Evolutionary conservation across 148 eudicot genomes (phyloP).

Genomic region (Fagopyrum homotropicum): DNA sequence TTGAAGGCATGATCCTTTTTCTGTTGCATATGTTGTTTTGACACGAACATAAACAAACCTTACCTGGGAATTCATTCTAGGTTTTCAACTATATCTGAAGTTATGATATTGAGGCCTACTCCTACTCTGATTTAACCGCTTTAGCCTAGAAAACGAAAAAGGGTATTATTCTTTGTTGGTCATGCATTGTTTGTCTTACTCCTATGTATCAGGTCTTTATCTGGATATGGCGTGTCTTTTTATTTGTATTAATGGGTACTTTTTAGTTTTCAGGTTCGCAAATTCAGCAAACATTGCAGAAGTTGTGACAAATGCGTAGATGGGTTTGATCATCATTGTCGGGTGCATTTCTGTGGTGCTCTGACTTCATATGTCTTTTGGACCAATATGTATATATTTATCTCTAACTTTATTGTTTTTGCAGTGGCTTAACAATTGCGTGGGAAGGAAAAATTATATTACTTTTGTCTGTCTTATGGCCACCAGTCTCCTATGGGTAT

Average conservation of each 20-base stretch:
- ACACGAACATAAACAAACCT: not conserved
- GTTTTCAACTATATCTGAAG: not conserved
- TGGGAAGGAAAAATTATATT: constrained; percentile 77
- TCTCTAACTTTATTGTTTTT: not conserved
- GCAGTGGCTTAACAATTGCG: constrained; percentile 99
- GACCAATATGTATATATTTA: constrained; percentile 7
- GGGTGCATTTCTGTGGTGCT: constrained; percentile 39
- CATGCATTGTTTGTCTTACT: not conserved
- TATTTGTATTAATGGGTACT: not conserved
- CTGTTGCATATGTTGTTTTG: not conserved
- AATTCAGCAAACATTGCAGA: constrained; percentile 96
- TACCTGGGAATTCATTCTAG: not conserved
- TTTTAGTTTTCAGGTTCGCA: constrained; percentile 64
- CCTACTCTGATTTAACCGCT: not conserved
- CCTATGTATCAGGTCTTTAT: not conserved
- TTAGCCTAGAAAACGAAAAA: not conserved
- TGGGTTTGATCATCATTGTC: constrained; percentile 99
- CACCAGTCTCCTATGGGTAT: constrained; percentile 80
- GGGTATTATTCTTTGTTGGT: not conserved
- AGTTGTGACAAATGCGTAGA: constrained; percentile 99
- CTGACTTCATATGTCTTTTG: constrained; percentile 9
- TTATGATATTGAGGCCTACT: not conserved
- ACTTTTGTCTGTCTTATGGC: constrained; percentile 94
- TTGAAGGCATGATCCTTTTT: not conserved
- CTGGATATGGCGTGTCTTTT: not conserved